Conservation (phyloP, 441 rosid species). For the Daphne laureola region DNA sequence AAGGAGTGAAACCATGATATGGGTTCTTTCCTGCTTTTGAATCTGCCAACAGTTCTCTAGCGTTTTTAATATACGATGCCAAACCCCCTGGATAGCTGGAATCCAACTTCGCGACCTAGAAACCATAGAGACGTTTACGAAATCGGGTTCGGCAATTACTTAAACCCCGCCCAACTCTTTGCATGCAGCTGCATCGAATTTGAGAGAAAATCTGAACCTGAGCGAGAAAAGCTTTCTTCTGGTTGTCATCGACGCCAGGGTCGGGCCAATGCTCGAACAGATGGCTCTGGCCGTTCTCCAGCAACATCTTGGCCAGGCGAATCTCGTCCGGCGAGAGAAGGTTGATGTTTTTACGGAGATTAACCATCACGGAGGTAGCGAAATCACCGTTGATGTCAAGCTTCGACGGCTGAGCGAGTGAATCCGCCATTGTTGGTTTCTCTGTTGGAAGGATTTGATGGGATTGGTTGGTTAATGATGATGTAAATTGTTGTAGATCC, state of each 20-base stretch:
- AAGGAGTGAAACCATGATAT: slow-evolving; percentile 90
- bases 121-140: slow-evolving; percentile 48
- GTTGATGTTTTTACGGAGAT: slow-evolving; percentile 49
- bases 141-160: no score
- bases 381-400: slow-evolving; percentile 29
- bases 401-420: slow-evolving; percentile 25
- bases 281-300: slow-evolving; percentile 69
- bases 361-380: slow-evolving; percentile 48
- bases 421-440: slow-evolving; percentile 10
- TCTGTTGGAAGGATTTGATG: background rate
- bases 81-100: slow-evolving; percentile 92
- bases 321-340: slow-evolving; percentile 65
- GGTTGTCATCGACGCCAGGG: slow-evolving; percentile 61
- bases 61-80: slow-evolving; percentile 58
- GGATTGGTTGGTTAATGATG: background rate
- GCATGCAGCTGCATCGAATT: no score
- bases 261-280: slow-evolving; percentile 72
- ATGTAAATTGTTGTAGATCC: no score
- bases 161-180: no score
- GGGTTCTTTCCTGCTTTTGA: slow-evolving; percentile 92
- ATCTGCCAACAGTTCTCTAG: slow-evolving; percentile 79
- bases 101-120: slow-evolving; percentile 62
- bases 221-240: slow-evolving; percentile 53
- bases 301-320: slow-evolving; percentile 18
- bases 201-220: slow-evolving; percentile 39